These are phyloP conservation scores for Nakazawaea sp. DNA, from an alignment of 805 yeast genomes.

Conservation along the genomic window DNA sequence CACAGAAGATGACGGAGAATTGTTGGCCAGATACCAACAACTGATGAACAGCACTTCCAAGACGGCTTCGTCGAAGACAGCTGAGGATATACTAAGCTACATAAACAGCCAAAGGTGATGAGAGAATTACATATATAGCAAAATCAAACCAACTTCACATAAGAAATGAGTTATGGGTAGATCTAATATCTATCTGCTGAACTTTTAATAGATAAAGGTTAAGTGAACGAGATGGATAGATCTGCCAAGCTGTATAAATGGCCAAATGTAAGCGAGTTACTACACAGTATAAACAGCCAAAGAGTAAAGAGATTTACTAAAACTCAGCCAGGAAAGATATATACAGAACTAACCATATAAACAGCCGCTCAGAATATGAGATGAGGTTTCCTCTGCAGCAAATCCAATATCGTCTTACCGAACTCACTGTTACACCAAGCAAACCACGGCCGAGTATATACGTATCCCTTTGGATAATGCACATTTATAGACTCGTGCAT, in stretches of 20 bases:
- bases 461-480: slow-evolving; percentile 34
- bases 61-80: slow-evolving; percentile 56
- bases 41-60: slow-evolving; percentile 64
- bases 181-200: too few relatives aligned
- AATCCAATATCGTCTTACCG: slow-evolving; percentile 76
- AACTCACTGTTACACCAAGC: slow-evolving; percentile 93
- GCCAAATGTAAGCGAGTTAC: too few relatives aligned
- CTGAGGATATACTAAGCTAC: slow-evolving; percentile 66
- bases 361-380: too few relatives aligned
- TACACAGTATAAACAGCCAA: too few relatives aligned
- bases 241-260: too few relatives aligned
- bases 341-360: too few relatives aligned
- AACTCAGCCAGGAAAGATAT: too few relatives aligned
- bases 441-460: slow-evolving; percentile 84
- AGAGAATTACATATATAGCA: too few relatives aligned
- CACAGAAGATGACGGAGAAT: slow-evolving; percentile 37
- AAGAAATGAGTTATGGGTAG: too few relatives aligned
- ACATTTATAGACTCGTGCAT: slow-evolving; percentile 82
- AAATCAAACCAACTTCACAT: neutral
- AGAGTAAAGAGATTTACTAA: too few relatives aligned
- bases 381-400: slow-evolving; percentile 69
- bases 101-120: slow-evolving; percentile 27
- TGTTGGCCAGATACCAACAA: slow-evolving; percentile 65
- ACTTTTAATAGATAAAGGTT: too few relatives aligned
- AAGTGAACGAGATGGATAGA: too few relatives aligned